These are phyloP conservation scores for Rhodamnia argentea DNA, from an alignment of 345 rosid genomes.

Conservation along the genomic window DNA sequence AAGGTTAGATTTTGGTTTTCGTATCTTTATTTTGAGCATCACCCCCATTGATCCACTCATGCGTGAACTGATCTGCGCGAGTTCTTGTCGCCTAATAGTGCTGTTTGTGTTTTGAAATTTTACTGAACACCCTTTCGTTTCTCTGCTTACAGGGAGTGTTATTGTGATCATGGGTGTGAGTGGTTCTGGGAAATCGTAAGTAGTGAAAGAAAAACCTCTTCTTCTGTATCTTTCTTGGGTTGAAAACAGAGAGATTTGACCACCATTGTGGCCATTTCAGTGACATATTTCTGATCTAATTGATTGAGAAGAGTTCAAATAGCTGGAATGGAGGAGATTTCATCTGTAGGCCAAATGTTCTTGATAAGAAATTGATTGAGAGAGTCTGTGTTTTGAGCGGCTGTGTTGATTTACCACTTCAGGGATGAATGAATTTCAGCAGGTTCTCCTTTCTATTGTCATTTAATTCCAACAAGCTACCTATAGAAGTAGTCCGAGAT, in stretches of 20 bases:
- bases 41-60: not conserved
- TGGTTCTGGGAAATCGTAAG: constrained; percentile 79
- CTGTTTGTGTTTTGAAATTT: not conserved
- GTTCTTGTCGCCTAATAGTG: not conserved
- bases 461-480: not conserved
- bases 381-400: not conserved
- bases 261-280: not conserved
- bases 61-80: not conserved
- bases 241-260: not conserved
- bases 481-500: not conserved
- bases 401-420: not conserved
- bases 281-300: not conserved
- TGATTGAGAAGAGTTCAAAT: not conserved
- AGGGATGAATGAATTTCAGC: not conserved
- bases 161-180: constrained; percentile 72
- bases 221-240: not conserved
- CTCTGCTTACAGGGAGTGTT: not conserved
- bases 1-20: not conserved
- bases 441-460: not conserved
- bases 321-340: not conserved
- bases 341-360: not conserved
- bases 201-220: not conserved
- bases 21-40: not conserved
- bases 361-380: not conserved
- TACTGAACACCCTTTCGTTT: not conserved